These are phyloP conservation scores for Candida anglica DNA, from an alignment of 805 yeast genomes.

Conservation along the genomic window DNA sequence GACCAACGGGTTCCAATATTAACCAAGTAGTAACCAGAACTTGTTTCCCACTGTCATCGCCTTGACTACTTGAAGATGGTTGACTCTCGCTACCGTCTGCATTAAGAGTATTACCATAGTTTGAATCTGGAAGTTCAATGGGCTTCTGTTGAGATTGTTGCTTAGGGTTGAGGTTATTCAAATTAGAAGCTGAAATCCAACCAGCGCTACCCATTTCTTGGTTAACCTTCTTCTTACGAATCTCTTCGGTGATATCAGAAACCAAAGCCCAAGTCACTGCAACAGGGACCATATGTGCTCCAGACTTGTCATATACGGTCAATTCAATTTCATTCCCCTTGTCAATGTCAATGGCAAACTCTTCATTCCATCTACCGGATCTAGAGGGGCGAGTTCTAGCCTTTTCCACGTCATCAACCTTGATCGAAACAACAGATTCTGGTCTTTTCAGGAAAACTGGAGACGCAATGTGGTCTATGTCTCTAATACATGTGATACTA, in stretches of 20 bases:
- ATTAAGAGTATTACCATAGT: background rate
- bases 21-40: constrained; percentile 77
- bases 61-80: background rate
- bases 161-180: constrained; percentile 12
- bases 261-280: constrained; percentile 89
- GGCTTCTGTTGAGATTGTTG: constrained; percentile 3
- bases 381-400: constrained; percentile 74
- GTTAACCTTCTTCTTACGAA: constrained; percentile 83
- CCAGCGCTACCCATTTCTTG: constrained; percentile 68
- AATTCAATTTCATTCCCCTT: constrained; percentile 91
- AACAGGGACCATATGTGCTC: constrained; percentile 71
- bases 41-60: constrained; percentile 10
- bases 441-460: constrained; percentile 76
- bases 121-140: constrained; percentile 8
- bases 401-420: constrained; percentile 83
- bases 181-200: constrained; percentile 81
- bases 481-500: constrained; percentile 73
- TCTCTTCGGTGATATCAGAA: constrained; percentile 90
- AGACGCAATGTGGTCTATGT: constrained; percentile 88
- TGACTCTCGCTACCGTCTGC: background rate
- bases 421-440: constrained; percentile 72
- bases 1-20: constrained; percentile 91
- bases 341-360: constrained; percentile 74
- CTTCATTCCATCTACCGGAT: constrained; percentile 80
- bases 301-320: constrained; percentile 77